Percentiles rank a stretch among this genome's conserved stretches.
phyloP scores from a whole-genome alignment of 1,284 basidiomycete species.

The Pseudozyma sp. region DNA sequence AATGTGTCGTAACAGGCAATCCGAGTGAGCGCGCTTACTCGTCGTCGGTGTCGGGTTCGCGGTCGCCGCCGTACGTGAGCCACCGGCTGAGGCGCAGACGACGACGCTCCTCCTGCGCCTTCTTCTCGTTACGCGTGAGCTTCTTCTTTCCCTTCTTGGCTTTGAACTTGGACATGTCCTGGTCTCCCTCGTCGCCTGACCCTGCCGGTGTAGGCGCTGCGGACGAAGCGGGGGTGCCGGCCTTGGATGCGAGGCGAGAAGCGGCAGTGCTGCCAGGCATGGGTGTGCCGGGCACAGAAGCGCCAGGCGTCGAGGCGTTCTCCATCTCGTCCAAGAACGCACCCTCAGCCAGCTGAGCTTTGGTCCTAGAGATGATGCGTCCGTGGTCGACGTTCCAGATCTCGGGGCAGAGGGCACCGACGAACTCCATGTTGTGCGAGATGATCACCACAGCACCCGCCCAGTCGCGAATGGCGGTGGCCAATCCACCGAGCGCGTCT shows the following conservation, averaged over 20 bases:
- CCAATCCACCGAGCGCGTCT: conserved; percentile 84
- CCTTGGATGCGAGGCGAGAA: conserved; percentile 66
- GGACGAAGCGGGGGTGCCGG: conserved; percentile 68
- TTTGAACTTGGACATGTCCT: conserved; percentile 68
- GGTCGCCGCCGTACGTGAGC: conserved; percentile 65
- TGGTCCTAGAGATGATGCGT: conserved; percentile 86
- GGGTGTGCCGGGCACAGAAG: conserved; percentile 75
- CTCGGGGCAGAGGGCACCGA: conserved; percentile 70
- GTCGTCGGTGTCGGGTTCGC: conserved; percentile 66
- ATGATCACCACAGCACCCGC: conserved; percentile 96
- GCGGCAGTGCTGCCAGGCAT: conserved; percentile 70
- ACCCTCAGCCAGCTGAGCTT: conserved; percentile 84
- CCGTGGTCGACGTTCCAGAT: conserved; percentile 79
- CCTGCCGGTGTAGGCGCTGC: conserved; percentile 70
- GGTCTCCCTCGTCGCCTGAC: conserved; percentile 70
- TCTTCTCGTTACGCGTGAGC: conserved; percentile 67
- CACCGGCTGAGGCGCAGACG: conserved; percentile 62
- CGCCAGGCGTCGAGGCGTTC: conserved; percentile 76
- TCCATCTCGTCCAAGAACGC: conserved; percentile 72
- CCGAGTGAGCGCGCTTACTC: conserved; percentile 26
- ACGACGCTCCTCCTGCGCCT: conserved; percentile 67
- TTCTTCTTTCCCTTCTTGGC: conserved; percentile 69
- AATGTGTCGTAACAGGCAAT: too few species aligned
- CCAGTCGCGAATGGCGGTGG: conserved; percentile 96
- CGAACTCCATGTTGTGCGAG: conserved; percentile 80